Conservation (phyloP, 2,329 filamentous ascomycete species). For the Stenocarpella maydis region DNA sequence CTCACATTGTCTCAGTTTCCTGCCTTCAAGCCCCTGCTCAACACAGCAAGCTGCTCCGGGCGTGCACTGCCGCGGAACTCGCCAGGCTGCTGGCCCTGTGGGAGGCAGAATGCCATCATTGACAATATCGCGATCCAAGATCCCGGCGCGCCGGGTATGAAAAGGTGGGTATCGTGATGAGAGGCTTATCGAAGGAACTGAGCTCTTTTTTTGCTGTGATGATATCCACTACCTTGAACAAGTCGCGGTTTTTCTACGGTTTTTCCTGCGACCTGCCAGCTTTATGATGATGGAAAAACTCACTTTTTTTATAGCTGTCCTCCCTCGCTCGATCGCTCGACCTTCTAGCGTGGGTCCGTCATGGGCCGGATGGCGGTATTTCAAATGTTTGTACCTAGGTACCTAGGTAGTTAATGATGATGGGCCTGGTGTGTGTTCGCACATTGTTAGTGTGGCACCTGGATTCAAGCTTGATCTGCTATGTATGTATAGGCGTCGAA, state of each 20-base stretch:
- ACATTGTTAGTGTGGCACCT: background rate
- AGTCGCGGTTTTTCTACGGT: background rate
- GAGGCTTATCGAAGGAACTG: no score
- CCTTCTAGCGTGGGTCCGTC: background rate
- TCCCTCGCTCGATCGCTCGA: background rate
- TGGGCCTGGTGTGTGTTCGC: background rate
- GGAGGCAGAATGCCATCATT: background rate
- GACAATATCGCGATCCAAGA: no score
- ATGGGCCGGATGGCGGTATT: background rate
- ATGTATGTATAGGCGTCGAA: background rate
- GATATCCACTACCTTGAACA: background rate
- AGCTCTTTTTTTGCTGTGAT: background rate
- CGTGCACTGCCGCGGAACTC: background rate
- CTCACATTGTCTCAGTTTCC: background rate
- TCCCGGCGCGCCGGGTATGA: no score
- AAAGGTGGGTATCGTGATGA: constrained; percentile 11
- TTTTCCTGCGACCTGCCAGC: background rate
- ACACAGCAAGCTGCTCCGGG: background rate
- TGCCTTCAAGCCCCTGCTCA: background rate
- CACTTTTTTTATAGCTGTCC: background rate
- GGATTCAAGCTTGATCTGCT: no score
- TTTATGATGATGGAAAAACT: background rate
- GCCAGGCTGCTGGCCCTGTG: background rate
- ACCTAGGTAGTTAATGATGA: no score
- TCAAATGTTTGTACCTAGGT: no score